phyloP scores from a whole-genome alignment of 768 basidiomycete species.

The Pisolithus microcarpus region DNA sequence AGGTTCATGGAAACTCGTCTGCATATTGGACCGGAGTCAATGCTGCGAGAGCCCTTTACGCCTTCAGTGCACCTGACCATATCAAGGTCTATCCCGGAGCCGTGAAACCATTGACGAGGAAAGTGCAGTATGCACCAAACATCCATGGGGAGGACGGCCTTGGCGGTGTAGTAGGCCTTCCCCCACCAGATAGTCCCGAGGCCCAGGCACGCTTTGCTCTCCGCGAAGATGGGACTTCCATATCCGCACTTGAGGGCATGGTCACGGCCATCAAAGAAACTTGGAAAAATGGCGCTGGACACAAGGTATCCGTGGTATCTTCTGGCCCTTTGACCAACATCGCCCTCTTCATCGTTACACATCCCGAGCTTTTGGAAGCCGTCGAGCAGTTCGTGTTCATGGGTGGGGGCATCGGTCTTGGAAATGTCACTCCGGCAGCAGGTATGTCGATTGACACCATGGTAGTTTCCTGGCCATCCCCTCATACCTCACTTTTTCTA shows the following conservation, averaged over 20 bases:
- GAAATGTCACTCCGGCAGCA: conserved; percentile 73
- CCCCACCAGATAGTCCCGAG: conserved; percentile 37
- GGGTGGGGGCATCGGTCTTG: conserved; percentile 85
- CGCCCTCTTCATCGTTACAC: conserved; percentile 54
- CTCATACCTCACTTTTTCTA: conserved; percentile 12
- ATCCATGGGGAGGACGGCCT: conserved; percentile 83
- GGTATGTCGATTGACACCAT: conserved; percentile 28
- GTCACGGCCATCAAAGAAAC: conserved; percentile 42
- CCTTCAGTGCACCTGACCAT: conserved; percentile 55
- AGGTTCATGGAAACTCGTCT: conserved; percentile 80
- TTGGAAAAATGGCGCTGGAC: conserved; percentile 54
- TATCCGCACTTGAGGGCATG: conserved; percentile 67
- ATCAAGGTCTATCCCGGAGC: conserved; percentile 68
- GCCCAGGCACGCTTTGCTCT: conserved; percentile 46
- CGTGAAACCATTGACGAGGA: conserved; percentile 56
- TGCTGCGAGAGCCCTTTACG: conserved; percentile 69
- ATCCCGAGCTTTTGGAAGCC: conserved; percentile 45
- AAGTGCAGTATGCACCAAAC: conserved; percentile 57
- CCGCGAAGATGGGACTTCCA: conserved; percentile 32
- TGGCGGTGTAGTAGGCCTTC: conserved; percentile 77
- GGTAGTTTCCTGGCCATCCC: neutral
- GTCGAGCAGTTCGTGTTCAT: conserved; percentile 59
- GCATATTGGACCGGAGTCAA: conserved; percentile 59
- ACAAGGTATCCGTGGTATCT: conserved; percentile 63
- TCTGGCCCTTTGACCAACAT: conserved; percentile 85